Conservation (phyloP, 345 rosid species). For the Hypericum androsaemum region DNA sequence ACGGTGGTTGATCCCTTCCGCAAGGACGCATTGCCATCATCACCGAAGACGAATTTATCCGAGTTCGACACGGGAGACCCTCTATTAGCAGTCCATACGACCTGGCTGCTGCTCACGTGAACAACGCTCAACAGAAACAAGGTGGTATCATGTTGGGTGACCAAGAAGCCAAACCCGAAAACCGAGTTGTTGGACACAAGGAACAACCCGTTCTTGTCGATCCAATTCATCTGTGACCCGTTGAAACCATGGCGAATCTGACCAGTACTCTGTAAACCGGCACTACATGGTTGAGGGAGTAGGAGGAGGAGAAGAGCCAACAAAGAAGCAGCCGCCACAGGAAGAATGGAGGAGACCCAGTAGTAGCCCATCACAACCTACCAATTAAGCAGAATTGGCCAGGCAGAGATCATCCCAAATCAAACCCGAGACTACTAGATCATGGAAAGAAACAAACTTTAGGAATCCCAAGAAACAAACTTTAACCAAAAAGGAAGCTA, state of each 20-base stretch:
- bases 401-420: too few relatives aligned
- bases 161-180: slow-evolving; percentile 54
- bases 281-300: slow-evolving; percentile 17
- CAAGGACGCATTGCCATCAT: slow-evolving; percentile 47
- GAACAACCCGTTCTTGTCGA: slow-evolving; percentile 52
- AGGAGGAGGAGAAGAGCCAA: slow-evolving; percentile 7
- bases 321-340: not conserved
- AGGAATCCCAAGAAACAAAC: too few relatives aligned
- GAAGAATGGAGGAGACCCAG: not conserved
- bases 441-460: too few relatives aligned
- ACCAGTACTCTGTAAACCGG: slow-evolving; percentile 26
- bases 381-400: too few relatives aligned
- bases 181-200: slow-evolving; percentile 49
- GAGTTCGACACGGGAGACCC: slow-evolving; percentile 51
- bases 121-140: slow-evolving; percentile 42
- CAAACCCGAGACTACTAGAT: too few relatives aligned
- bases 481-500: too few relatives aligned
- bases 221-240: slow-evolving; percentile 69
- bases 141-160: slow-evolving; percentile 31
- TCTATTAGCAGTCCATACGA: slow-evolving; percentile 80
- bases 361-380: too few relatives aligned
- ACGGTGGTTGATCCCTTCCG: slow-evolving; percentile 33
- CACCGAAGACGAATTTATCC: slow-evolving; percentile 43
- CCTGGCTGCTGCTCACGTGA: slow-evolving; percentile 25
- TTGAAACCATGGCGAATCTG: slow-evolving; percentile 33